A percentile compares a stretch with the other conserved stretches of the same genome.
phyloP scores from a whole-genome alignment of 345 rosid genomes.

The Eutrema heterophyllum region DNA sequence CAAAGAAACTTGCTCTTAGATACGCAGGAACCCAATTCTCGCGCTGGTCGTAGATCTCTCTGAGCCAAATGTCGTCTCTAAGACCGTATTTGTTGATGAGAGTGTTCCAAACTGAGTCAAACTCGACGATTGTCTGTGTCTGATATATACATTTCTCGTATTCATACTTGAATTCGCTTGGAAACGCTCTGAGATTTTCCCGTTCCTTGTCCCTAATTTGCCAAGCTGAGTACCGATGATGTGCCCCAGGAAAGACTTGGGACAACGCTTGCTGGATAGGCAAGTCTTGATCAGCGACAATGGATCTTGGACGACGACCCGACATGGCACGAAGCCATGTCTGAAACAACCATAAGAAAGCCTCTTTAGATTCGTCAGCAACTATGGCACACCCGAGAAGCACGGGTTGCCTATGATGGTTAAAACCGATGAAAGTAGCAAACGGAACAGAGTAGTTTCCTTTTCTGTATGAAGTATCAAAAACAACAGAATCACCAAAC shows the following conservation, averaged over 20 bases:
- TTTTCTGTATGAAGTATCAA: slow-evolving; percentile 76
- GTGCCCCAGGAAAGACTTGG: slow-evolving; percentile 66
- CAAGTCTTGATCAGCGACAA: slow-evolving; percentile 80
- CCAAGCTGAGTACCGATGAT: slow-evolving; percentile 74
- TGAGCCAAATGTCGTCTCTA: slow-evolving; percentile 62
- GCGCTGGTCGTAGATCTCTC: slow-evolving; percentile 61
- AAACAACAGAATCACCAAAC: slow-evolving; percentile 65
- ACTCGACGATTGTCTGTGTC: slow-evolving; percentile 59
- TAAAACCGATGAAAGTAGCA: slow-evolving; percentile 75
- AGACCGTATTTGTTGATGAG: slow-evolving; percentile 57
- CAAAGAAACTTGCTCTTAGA: slow-evolving; percentile 63
- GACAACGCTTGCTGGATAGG: slow-evolving; percentile 67
- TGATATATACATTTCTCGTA: slow-evolving; percentile 70
- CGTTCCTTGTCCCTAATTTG: slow-evolving; percentile 62
- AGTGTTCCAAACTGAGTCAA: slow-evolving; percentile 60
- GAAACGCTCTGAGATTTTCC: slow-evolving; percentile 51
- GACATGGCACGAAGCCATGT: slow-evolving; percentile 87
- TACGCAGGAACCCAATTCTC: slow-evolving; percentile 80
- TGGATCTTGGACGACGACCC: slow-evolving; percentile 59
- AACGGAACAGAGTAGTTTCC: slow-evolving; percentile 58
- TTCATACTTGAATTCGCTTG: slow-evolving; percentile 54
- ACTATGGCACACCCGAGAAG: slow-evolving; percentile 85
- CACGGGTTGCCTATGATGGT: slow-evolving; percentile 86
- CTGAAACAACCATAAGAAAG: slow-evolving; percentile 69
- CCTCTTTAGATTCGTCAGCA: slow-evolving; percentile 67